Percentiles rank a stretch among this genome's conserved stretches.
Conservation (phyloP, 1,284 basidiomycete genomes). For the Puccinia coronata region DNA sequence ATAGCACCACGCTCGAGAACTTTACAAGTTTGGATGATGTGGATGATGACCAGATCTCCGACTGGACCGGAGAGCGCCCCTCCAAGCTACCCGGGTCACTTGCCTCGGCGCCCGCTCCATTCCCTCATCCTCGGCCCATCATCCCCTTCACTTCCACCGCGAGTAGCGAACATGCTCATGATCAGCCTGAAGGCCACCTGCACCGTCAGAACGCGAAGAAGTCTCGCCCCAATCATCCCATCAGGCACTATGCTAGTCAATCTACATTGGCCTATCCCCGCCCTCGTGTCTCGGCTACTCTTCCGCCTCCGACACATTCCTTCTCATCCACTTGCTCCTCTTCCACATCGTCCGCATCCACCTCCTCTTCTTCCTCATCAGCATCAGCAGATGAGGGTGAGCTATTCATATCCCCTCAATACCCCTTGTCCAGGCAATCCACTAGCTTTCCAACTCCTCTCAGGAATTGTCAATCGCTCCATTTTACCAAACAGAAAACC, state of each 20-base stretch:
- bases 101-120: background rate
- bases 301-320: background rate
- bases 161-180: background rate
- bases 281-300: background rate
- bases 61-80: background rate
- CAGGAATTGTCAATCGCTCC: conserved; percentile 14
- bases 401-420: conserved; percentile 1
- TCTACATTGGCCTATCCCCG: background rate
- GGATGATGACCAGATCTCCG: background rate
- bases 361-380: background rate
- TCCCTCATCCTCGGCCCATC: background rate
- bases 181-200: background rate
- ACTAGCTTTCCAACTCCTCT: conserved; percentile 16
- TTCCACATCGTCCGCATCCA: conserved; percentile 16
- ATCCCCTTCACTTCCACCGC: background rate
- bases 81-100: background rate
- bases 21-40: background rate
- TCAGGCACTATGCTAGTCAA: background rate
- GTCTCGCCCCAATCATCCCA: conserved; percentile 10
- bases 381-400: background rate
- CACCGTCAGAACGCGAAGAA: background rate
- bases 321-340: conserved; percentile 9
- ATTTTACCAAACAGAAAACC: conserved; percentile 19
- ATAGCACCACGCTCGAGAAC: background rate
- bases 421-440: background rate